A percentile compares a stretch with the other conserved stretches of the same genome.
phyloP scores from a whole-genome alignment of 805 yeast species.

The Helenozyma baotianmanensis region DNA sequence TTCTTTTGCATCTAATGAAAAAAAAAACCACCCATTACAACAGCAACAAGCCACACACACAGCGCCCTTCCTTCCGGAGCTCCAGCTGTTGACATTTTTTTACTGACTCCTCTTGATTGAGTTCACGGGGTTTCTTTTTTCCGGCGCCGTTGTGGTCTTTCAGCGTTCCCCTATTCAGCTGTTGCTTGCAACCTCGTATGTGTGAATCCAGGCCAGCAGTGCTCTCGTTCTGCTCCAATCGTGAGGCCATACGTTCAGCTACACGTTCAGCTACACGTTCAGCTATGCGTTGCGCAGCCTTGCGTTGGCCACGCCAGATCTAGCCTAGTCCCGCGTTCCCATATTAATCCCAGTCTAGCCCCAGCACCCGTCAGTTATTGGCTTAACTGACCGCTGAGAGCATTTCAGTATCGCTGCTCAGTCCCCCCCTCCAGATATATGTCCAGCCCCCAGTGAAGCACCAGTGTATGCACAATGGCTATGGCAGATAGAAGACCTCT shows the following conservation, averaged over 20 bases:
- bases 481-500: slow-evolving; percentile 65
- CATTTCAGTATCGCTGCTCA: slow-evolving; percentile 18
- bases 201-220: no score
- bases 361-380: no score
- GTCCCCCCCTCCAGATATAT: background rate
- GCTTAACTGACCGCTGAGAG: no score
- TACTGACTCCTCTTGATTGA: slow-evolving; percentile 13
- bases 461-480: slow-evolving; percentile 40
- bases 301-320: no score
- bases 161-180: background rate
- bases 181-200: background rate
- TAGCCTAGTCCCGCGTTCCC: no score
- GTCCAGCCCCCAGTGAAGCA: background rate
- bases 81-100: background rate
- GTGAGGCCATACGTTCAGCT: no score
- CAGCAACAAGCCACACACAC: background rate
- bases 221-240: no score
- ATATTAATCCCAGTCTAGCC: no score
- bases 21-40: slow-evolving; percentile 6
- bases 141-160: slow-evolving; percentile 1
- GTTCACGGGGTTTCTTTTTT: slow-evolving; percentile 17
- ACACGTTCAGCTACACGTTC: no score
- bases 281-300: no score
- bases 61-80: background rate
- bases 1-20: slow-evolving; percentile 11